Percentiles rank a stretch among this genome's conserved stretches.
These are phyloP conservation scores for Xylaria venustula DNA, from an alignment of 495 filamentous ascomycete species.

Conservation along the genomic window DNA sequence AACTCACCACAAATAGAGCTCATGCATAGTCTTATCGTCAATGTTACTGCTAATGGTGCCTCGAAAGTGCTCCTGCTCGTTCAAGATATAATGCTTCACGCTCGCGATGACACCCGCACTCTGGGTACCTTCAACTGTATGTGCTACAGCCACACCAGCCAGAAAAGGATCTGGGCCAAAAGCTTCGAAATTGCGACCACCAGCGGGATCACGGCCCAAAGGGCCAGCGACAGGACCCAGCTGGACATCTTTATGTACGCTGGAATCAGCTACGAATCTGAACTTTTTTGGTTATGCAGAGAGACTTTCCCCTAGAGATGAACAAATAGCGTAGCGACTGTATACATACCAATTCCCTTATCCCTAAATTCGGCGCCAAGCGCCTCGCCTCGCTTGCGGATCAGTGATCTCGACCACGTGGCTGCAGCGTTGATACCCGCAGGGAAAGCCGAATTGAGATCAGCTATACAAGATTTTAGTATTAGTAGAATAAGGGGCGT, in stretches of 20 bases:
- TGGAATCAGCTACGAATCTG: conserved; percentile 4
- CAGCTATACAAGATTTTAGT: conserved; percentile 28
- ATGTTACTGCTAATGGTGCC: conserved; percentile 51
- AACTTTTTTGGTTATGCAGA: no score
- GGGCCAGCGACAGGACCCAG: conserved; percentile 55
- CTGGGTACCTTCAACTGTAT: conserved; percentile 57
- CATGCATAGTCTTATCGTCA: conserved; percentile 65
- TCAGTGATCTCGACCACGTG: conserved; percentile 66
- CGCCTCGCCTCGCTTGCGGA: conserved; percentile 57
- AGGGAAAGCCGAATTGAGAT: conserved; percentile 67
- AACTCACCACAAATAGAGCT: conserved; percentile 61
- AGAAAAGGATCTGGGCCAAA: conserved; percentile 65
- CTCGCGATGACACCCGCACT: conserved; percentile 56
- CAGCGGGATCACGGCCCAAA: conserved; percentile 56
- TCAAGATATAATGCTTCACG: conserved; percentile 60
- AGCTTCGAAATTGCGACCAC: conserved; percentile 66
- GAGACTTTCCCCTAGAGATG: no score
- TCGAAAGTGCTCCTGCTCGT: conserved; percentile 45
- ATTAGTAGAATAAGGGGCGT: background rate
- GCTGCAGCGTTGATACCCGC: conserved; percentile 74
- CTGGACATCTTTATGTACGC: conserved; percentile 35
- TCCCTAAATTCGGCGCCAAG: conserved; percentile 59
- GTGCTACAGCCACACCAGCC: conserved; percentile 52
- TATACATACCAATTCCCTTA: conserved; percentile 59
- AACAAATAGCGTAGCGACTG: conserved; percentile 11